These are phyloP conservation scores for Chamaecyparis obtusa DNA, from an alignment of 75 land plant species.

Conservation along the genomic window DNA sequence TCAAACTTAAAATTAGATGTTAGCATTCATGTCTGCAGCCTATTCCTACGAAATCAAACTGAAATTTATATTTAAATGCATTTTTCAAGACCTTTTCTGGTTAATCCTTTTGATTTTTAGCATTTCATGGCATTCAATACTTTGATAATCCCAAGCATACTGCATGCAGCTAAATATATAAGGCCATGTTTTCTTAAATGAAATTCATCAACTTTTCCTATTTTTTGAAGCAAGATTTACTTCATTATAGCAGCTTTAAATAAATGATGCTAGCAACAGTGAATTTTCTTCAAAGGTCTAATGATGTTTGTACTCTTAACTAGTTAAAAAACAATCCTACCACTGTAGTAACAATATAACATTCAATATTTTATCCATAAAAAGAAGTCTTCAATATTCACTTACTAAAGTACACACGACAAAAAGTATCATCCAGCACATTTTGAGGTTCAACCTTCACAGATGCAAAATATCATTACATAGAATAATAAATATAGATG, in stretches of 20 bases:
- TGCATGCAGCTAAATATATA: neutral
- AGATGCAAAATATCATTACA: neutral
- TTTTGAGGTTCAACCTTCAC: neutral
- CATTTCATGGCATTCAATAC: neutral
- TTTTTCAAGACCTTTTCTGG: neutral
- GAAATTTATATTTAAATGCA: too few relatives aligned
- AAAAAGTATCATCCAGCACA: neutral
- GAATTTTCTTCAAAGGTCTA: neutral
- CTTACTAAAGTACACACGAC: neutral
- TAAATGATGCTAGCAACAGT: neutral
- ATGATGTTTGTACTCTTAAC: neutral
- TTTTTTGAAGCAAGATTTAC: neutral
- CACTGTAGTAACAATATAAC: neutral
- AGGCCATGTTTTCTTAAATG: neutral
- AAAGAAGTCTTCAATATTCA: neutral
- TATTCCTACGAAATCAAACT: neutral
- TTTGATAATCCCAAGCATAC: neutral
- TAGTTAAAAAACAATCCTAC: neutral
- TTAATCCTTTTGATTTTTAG: neutral
- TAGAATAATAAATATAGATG: neutral
- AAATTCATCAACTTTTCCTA: neutral
- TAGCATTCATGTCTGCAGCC: neutral
- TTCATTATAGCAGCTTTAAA: neutral
- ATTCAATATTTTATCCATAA: neutral
- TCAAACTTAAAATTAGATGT: neutral